These are phyloP conservation scores for Tricholoma saponaceum DNA, from an alignment of 768 basidiomycete genomes.

Conservation along the genomic window DNA sequence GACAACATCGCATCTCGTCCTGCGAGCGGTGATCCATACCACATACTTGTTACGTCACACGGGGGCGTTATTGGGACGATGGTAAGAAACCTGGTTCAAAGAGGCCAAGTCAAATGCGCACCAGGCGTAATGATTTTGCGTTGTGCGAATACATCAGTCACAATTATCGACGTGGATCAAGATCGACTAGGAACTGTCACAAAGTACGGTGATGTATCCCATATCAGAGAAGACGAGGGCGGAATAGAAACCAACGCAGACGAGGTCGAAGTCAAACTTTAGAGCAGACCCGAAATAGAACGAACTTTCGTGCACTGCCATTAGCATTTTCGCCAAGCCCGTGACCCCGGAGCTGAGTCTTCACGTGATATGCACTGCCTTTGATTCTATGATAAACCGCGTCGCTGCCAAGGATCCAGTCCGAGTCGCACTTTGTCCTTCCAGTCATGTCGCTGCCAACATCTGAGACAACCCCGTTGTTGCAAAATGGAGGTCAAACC, in stretches of 20 bases:
- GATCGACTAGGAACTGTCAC: slow-evolving; percentile 37
- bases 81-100: slow-evolving; percentile 42
- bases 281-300: not conserved
- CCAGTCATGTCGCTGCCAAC: slow-evolving; percentile 28
- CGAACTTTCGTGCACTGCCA: no score
- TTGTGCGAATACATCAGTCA: slow-evolving; percentile 55
- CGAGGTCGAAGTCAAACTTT: slow-evolving; percentile 21
- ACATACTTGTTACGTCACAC: slow-evolving; percentile 62
- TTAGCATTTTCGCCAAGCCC: no score
- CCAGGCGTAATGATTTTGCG: slow-evolving; percentile 29
- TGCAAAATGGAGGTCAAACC: slow-evolving; percentile 36
- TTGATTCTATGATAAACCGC: not conserved
- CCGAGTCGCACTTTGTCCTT: not conserved
- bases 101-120: slow-evolving; percentile 32
- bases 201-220: slow-evolving; percentile 51
- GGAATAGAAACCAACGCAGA: slow-evolving; percentile 52
- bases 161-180: slow-evolving; percentile 50
- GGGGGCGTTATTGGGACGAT: slow-evolving; percentile 60
- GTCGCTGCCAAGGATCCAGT: not conserved
- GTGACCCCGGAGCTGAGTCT: not conserved
- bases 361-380: slow-evolving; percentile 1
- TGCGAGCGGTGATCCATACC: slow-evolving; percentile 22
- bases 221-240: slow-evolving; percentile 35
- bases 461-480: slow-evolving; percentile 45
- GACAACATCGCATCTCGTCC: slow-evolving; percentile 20